A percentile compares a stretch with the other conserved stretches of the same genome.
Evolutionary conservation across 2,329 filamentous ascomycete genomes (phyloP).

Genomic region (Aureobasidium vineae): DNA sequence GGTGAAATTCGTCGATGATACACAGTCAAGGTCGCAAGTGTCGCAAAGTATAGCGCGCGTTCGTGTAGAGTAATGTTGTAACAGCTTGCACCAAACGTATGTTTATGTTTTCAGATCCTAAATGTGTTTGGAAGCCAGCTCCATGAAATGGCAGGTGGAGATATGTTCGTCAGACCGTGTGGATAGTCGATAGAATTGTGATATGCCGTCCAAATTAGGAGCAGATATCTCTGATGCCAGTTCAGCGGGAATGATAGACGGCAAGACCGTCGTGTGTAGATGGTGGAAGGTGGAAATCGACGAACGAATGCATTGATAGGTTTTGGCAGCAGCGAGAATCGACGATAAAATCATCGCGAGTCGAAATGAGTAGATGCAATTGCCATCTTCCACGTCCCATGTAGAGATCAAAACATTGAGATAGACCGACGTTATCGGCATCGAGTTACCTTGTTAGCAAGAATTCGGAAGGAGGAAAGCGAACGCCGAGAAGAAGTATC

Average conservation of each 20-base stretch:
- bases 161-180: not conserved
- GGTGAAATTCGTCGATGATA: too few species aligned
- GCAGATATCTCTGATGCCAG: not conserved
- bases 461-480: not conserved
- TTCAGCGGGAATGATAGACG: not conserved
- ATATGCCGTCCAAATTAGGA: not conserved
- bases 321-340: not conserved
- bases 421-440: constrained; percentile 1
- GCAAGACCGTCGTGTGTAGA: not conserved
- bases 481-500: not conserved
- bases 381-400: too few species aligned
- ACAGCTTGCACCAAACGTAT: not conserved
- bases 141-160: not conserved
- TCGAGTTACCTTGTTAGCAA: not conserved
- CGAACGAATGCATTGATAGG: not conserved
- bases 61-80: not conserved
- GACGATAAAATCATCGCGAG: not conserved
- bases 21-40: too few species aligned
- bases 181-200: not conserved
- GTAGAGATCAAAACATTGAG: too few species aligned
- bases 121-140: not conserved
- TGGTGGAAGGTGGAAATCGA: not conserved
- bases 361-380: too few species aligned
- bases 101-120: not conserved
- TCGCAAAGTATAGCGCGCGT: too few species aligned